phyloP scores from a whole-genome alignment of 768 basidiomycete genomes.

The Pleurotus salmoneostramineus region DNA sequence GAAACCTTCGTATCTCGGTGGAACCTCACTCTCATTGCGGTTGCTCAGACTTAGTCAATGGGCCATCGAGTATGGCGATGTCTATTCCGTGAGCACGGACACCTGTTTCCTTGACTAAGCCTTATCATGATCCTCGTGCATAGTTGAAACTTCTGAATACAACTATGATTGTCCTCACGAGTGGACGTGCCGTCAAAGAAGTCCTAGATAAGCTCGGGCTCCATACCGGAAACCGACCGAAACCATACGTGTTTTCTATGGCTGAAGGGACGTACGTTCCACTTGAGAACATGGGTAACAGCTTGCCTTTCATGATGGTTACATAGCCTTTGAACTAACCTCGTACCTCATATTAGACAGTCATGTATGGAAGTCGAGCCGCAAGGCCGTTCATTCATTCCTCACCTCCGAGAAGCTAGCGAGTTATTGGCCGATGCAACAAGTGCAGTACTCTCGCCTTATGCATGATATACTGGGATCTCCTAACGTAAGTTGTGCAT shows the following conservation, averaged over 20 bases:
- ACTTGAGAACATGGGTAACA: constrained; percentile 1
- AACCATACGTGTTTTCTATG: constrained; percentile 13
- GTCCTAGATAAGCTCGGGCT: constrained; percentile 19
- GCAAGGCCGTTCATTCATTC: constrained; percentile 12
- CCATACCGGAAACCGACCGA: constrained; percentile 16
- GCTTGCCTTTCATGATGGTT: background rate
- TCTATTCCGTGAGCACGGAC: background rate
- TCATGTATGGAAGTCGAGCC: constrained; percentile 16
- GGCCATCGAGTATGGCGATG: background rate
- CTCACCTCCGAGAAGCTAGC: constrained; percentile 14
- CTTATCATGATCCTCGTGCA: background rate
- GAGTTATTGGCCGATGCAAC: constrained; percentile 12
- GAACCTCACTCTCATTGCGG: no score
- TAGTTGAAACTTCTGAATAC: constrained; percentile 14
- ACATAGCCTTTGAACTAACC: background rate
- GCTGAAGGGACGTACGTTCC: constrained; percentile 11
- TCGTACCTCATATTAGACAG: constrained; percentile 5
- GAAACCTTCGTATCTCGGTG: background rate
- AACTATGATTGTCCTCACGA: constrained; percentile 20
- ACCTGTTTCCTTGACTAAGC: background rate
- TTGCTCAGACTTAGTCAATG: background rate
- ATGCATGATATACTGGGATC: constrained; percentile 10
- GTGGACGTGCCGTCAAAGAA: constrained; percentile 15
- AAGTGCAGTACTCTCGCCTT: constrained; percentile 18
- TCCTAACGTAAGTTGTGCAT: constrained; percentile 8